Base-by-base conservation (phyloP, 2,329 filamentous ascomycete species). In the Sporothrix humicola region DNA sequence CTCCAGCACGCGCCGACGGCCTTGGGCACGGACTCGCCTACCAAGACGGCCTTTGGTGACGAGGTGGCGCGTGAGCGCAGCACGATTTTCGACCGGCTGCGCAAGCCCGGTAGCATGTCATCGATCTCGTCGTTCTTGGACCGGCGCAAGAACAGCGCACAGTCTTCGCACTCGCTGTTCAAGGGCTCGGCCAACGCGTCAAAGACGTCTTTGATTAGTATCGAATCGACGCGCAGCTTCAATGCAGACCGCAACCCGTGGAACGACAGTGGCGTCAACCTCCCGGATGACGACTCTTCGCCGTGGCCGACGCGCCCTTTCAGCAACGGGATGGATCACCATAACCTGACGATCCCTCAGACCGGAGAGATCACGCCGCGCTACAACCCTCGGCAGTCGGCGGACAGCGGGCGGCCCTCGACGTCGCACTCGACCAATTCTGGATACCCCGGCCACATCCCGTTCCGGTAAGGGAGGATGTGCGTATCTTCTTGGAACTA, bases 261-360 rank as follows among this genome's bases (percentile, higher is more conserved):
- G 95, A 98, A 98, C 82, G 95, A 98, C 82, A 97, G 94, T 80
- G 95, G 95, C 79, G 94, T 98, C 80, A 98, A 98, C 81, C 90
- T 98, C 77, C 87, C 93, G 76, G 95, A 98, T 79, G 94, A 97
- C 77, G 94, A 98, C 78, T 89, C n/a, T 0, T 48, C 89, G 81
- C 87, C 87, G 54, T 91, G 89, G 89, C 83, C 86, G 71, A 83
- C 83, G 70, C 89, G 89, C 77, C 89, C 89, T 78, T 88, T 91
- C 78, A 87, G 88, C 79, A 92, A 90, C 81, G 90, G 89, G 80
- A 85, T 86, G 79, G 85, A 91, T 81, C 87, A 86, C 80, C 87
- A 86, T 79, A 92, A 91, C 81, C 82, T 91, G 79, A 83, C 89
- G 76, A 87, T 91, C 76, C 86, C 92, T 82, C 87, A 93, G 80